These are phyloP conservation scores for Exobasidium cylindrosporum DNA, from an alignment of 1,284 basidiomycete genomes.

Conservation along the genomic window DNA sequence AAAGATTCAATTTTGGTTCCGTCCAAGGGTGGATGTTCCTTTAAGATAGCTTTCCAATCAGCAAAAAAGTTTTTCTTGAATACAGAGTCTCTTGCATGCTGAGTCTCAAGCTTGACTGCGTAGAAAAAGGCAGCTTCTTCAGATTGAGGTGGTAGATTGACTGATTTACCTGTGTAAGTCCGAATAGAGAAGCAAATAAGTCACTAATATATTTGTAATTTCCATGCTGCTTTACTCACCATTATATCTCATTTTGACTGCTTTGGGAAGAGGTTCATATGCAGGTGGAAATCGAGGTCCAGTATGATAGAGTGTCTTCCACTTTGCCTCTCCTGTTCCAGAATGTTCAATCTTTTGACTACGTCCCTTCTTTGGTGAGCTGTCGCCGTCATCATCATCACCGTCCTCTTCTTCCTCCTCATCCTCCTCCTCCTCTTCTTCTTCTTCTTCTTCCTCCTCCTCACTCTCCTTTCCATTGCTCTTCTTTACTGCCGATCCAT, in stretches of 20 bases:
- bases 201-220: neutral
- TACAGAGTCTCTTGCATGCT: slow-evolving; percentile 80
- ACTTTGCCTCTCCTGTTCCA: slow-evolving; percentile 71
- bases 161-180: slow-evolving; percentile 72
- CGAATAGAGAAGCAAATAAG: slow-evolving; percentile 2
- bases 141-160: slow-evolving; percentile 76
- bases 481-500: slow-evolving; percentile 23
- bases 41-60: slow-evolving; percentile 77
- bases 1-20: slow-evolving; percentile 75
- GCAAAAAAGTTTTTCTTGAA: slow-evolving; percentile 97
- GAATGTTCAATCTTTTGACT: slow-evolving; percentile 40
- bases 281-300: slow-evolving; percentile 95
- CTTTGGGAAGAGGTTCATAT: slow-evolving; percentile 77
- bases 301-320: slow-evolving; percentile 87
- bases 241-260: slow-evolving; percentile 93
- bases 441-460: slow-evolving; percentile 29
- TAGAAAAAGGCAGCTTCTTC: slow-evolving; percentile 99
- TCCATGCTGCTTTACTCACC: slow-evolving; percentile 69
- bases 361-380: slow-evolving; percentile 27
- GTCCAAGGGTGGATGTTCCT: slow-evolving; percentile 74
- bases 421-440: slow-evolving; percentile 37
- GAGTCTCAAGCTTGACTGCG: slow-evolving; percentile 85
- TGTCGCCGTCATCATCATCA: slow-evolving; percentile 56
- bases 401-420: slow-evolving; percentile 63
- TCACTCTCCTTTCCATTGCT: slow-evolving; percentile 25